Evolutionary conservation across 2,329 filamentous ascomycete genomes (phyloP).

Genomic region (Stagonosporopsis vannaccii): DNA sequence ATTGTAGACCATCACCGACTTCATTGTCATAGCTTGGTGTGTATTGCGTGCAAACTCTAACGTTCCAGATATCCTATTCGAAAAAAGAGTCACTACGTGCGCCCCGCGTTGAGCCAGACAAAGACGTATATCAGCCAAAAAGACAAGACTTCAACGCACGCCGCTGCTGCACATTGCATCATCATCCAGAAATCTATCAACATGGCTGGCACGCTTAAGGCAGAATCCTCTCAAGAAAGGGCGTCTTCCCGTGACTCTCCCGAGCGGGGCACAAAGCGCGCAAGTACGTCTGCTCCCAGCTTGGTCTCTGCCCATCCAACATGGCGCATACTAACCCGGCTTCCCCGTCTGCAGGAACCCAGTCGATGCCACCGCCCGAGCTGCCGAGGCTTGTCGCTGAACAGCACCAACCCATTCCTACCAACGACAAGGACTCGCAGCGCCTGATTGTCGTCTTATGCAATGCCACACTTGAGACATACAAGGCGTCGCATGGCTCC

Average conservation of each 20-base stretch:
- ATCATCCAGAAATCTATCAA: slow-evolving; percentile 1
- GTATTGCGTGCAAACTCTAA: slow-evolving; percentile 13
- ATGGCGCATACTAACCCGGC: slow-evolving; percentile 35
- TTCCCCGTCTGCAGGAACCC: slow-evolving; percentile 62
- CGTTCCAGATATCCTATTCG: slow-evolving; percentile 9
- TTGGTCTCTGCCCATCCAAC: slow-evolving; percentile 16
- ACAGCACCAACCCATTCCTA: slow-evolving; percentile 83
- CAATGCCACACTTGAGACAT: slow-evolving; percentile 96
- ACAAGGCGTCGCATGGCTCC: slow-evolving; percentile 83
- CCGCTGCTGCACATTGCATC: not conserved
- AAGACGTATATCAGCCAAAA: not conserved
- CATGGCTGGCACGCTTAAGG: slow-evolving; percentile 32
- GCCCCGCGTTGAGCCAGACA: slow-evolving; percentile 3
- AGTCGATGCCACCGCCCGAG: slow-evolving; percentile 90
- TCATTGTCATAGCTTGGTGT: slow-evolving; percentile 14
- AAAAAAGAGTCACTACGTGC: not conserved
- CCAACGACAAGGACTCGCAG: slow-evolving; percentile 88
- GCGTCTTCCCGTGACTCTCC: slow-evolving; percentile 42
- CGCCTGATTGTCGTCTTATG: slow-evolving; percentile 94
- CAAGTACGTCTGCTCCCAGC: slow-evolving; percentile 41
- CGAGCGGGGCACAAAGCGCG: slow-evolving; percentile 47
- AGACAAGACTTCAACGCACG: not conserved
- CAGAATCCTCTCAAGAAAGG: slow-evolving; percentile 32
- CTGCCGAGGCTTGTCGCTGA: slow-evolving; percentile 93
- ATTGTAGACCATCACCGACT: slow-evolving; percentile 4